Percentiles rank a stretch among this genome's conserved stretches.
Conservation (phyloP, 768 basidiomycete species). For the Amanita exitialis region DNA sequence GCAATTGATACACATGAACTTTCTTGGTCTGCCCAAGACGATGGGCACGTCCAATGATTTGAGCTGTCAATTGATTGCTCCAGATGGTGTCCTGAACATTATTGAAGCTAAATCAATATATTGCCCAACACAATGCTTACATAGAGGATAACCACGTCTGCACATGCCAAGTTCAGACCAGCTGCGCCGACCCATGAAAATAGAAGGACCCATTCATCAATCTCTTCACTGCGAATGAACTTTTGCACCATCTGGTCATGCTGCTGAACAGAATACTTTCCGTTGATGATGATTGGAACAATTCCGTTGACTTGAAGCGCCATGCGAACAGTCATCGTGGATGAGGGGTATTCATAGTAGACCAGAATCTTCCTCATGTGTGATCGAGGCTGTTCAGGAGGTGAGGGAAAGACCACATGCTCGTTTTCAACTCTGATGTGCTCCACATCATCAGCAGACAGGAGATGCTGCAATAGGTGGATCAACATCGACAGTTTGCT, state of each 20-base stretch:
- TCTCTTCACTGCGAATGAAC: background rate
- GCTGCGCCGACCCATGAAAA: background rate
- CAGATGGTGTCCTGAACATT: background rate
- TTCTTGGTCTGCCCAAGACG: background rate
- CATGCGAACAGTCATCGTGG: background rate
- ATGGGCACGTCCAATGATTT: background rate
- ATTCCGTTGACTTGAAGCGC: background rate
- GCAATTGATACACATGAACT: background rate
- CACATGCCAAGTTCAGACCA: background rate
- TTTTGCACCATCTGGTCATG: background rate
- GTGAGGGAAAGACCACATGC: too few species aligned
- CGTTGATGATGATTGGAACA: background rate
- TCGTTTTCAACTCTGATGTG: background rate
- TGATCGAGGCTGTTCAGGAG: background rate
- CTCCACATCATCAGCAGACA: background rate
- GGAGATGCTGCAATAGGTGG: background rate
- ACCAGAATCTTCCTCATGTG: background rate
- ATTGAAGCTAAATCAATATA: background rate
- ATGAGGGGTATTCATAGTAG: background rate
- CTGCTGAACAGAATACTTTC: background rate
- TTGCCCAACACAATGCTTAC: background rate
- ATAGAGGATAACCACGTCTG: background rate
- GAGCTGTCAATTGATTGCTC: background rate
- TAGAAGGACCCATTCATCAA: background rate
- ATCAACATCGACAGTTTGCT: background rate